Evolutionary conservation across 1,284 basidiomycete genomes (phyloP), one percentile per base, ranked within the genome.

Genomic region (Trichosporon faecale): DNA sequence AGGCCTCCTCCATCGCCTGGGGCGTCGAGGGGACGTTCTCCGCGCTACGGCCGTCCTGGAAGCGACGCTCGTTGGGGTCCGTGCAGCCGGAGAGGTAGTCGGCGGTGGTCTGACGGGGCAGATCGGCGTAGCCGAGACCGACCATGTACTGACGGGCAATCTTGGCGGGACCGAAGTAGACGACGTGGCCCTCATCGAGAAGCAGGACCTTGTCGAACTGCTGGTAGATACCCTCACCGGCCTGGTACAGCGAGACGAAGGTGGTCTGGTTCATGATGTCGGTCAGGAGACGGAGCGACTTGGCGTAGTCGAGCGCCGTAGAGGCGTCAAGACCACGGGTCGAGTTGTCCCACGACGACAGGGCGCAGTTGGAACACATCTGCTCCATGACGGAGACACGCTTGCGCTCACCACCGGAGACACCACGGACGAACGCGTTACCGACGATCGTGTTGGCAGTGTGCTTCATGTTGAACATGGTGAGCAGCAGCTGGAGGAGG

Each of bases 41-140:
- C 2, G 85, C 86, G 37, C 89, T 88, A 49, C 87, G 87, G 14
- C 90, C 92, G 4, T 89, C 86, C 1, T 91, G 89, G 80, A 93
- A 94, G 78, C 91, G 91, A 61, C 93, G 90, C 85, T 95, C 92
- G 78, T 94, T 93, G 2, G 89, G 87, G 80, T 95, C 92, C 12
- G 92, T 86, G 77, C 85, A 82, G 49, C 80, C 81, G 3, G 88
- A 92, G 29, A 93, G 88, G 83, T 92, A 96, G 83, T 93, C 94
- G 85, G 71, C 86, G 14, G 85, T 85, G 23, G 88, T 88, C 75
- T 84, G 83, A 71, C 82, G 80, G 52, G 82, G 81, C 23, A 82
- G 76, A 72, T 85, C 82, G 35, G 69, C 69, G 80, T 82, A 88
- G 14, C 87, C 87, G 55, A 88, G 82, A n/a, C 77, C 75, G 72